A percentile compares a stretch with the other conserved stretches of the same genome.
Evolutionary conservation across 164 flowering plant species (phyloP).

Genomic region (Vitis riparia): DNA sequence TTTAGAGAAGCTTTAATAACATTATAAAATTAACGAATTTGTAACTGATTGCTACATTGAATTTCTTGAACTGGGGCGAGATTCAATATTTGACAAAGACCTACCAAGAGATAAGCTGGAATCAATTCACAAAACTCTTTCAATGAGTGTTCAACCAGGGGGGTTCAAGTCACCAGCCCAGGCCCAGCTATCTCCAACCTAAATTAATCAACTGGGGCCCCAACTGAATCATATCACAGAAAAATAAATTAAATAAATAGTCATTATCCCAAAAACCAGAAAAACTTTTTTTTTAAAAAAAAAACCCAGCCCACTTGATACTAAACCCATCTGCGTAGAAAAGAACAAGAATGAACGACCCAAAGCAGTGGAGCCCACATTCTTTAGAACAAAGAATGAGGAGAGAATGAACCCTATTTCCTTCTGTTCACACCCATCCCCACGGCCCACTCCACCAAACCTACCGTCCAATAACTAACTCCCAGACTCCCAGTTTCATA

Average conservation of each 20-base stretch:
- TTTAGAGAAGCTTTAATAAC: too few species aligned
- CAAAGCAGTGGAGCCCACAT: conserved; percentile 4
- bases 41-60: too few species aligned
- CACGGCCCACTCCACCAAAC: conserved; percentile 2
- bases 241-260: background rate
- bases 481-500: background rate
- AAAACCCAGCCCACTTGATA: background rate
- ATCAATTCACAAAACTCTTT: too few species aligned
- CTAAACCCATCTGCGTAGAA: background rate
- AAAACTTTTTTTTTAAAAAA: background rate
- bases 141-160: too few species aligned
- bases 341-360: conserved; percentile 4
- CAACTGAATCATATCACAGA: too few species aligned
- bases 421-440: background rate
- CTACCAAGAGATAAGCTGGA: too few species aligned
- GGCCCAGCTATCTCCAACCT: too few species aligned
- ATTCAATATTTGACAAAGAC: too few species aligned
- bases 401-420: background rate
- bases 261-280: background rate
- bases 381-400: background rate
- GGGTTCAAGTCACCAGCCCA: too few species aligned
- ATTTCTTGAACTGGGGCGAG: too few species aligned
- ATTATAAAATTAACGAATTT: too few species aligned
- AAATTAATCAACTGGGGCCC: too few species aligned
- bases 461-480: conserved; percentile 9